Base-by-base conservation (phyloP, 2,329 filamentous ascomycete genomes). In the Alternaria gansuensis region DNA sequence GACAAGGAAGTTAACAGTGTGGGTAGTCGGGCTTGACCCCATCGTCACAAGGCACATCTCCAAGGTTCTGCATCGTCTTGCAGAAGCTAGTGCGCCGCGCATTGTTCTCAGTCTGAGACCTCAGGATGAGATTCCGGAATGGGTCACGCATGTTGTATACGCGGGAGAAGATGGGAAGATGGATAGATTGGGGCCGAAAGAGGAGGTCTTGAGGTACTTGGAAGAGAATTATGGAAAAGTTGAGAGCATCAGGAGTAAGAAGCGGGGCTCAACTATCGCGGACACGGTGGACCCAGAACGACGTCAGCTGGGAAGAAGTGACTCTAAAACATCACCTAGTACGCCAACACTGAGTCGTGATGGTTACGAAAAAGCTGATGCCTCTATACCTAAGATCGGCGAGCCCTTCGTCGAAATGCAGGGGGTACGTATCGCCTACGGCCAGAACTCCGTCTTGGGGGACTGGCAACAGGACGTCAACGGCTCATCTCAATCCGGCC, bases 361-460 rank as follows among this genome's bases (percentile, higher is more conserved):
- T 55, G 75, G 67, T 2, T 76, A 74, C 54, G 54, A 57, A 46
- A 67, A 66, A 24, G 21, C 63, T 3, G 74, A 77, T 50, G 53
- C 40, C 6, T 51, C 62, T 11, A 31, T 50, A 10, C 45, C 60
- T 2, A 52, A 54, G 0, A 54, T 81, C 3, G 89, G 90, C 1
- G 88, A 96, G 61, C 83, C 90, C 0, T 69, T 98, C 0, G 87
- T 99, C 3, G 89, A 97, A 74, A 97, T 99, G 91, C 80, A 89
- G 46, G 92, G 92, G 2, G 93, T 94, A 50, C 85, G 84, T 54
- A 91, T 99, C 7, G 84, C 86, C 56, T 99, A 99, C 74, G 89
- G 90, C 28, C 82, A 85, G 64, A 93, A 91, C 39, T 79, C 88
- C 4, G 91, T 90, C 0, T 83, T 99, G 0, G 93, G 94, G 3